These are phyloP conservation scores for Beauveria sp. DNA, from an alignment of 2,329 filamentous ascomycete species.

Conservation along the genomic window DNA sequence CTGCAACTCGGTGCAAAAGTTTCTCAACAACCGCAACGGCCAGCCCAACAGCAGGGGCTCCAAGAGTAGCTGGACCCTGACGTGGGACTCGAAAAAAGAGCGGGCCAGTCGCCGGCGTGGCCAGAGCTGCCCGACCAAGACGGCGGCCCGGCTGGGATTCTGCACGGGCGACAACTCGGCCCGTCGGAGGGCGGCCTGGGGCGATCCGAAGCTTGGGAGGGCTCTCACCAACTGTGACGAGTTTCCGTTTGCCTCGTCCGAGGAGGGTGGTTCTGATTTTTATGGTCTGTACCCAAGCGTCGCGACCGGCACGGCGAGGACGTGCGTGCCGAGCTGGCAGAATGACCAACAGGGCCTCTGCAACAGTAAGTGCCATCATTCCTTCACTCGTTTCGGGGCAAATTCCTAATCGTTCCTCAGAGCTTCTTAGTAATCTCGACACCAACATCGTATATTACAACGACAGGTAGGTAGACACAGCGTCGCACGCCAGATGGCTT, in stretches of 20 bases:
- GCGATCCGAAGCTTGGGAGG: not conserved
- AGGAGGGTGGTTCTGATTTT: not conserved
- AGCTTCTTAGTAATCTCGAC: not conserved
- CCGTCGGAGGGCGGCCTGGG: not conserved
- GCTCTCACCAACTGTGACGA: not conserved
- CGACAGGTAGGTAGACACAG: not conserved
- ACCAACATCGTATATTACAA: not conserved
- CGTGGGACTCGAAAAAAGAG: not conserved
- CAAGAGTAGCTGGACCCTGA: not conserved
- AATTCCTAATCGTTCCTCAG: not conserved
- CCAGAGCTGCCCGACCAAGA: not conserved
- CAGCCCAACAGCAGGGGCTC: not conserved
- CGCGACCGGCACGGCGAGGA: not conserved
- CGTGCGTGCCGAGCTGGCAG: not conserved
- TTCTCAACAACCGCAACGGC: not conserved
- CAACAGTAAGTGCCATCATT: not conserved
- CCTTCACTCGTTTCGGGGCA: not conserved
- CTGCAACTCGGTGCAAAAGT: conserved; percentile 1
- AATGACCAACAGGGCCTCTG: not conserved
- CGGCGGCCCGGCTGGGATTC: not conserved
- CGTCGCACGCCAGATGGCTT: not conserved
- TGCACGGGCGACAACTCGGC: not conserved
- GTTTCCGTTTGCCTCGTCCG: not conserved
- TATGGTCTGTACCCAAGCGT: not conserved
- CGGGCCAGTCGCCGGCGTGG: not conserved